Conservation (phyloP, 768 basidiomycete species). For the Boletus pseudopeckii region DNA sequence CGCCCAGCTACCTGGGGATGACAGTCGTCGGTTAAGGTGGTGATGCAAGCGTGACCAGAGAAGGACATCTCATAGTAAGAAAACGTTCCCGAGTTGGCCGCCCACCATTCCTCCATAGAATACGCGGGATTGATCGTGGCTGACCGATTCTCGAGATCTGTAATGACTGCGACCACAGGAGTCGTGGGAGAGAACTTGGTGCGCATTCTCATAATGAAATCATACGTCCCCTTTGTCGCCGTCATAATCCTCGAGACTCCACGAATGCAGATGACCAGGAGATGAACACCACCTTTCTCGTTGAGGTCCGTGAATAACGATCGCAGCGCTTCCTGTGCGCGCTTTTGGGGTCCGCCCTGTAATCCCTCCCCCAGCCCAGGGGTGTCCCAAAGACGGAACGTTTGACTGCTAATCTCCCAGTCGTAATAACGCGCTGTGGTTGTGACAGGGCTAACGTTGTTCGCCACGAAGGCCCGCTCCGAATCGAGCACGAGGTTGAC, state of each 20-base stretch:
- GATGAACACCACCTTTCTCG: constrained; percentile 22
- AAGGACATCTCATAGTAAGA: constrained; percentile 30
- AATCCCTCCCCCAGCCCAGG: constrained; percentile 27
- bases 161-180: constrained; percentile 30
- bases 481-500: constrained; percentile 26
- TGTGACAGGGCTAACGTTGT: constrained; percentile 19
- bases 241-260: constrained; percentile 16
- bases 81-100: constrained; percentile 27
- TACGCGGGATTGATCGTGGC: not conserved
- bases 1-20: constrained; percentile 22
- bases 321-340: constrained; percentile 20
- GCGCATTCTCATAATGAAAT: constrained; percentile 16
- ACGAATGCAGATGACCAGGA: constrained; percentile 27
- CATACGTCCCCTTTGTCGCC: constrained; percentile 18
- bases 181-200: constrained; percentile 11
- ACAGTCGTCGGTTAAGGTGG: constrained; percentile 25
- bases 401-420: constrained; percentile 5
- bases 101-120: constrained; percentile 41
- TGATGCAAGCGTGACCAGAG: constrained; percentile 38
- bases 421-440: constrained; percentile 10
- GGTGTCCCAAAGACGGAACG: constrained; percentile 30
- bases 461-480: constrained; percentile 17
- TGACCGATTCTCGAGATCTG: constrained; percentile 29
- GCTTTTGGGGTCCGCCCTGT: constrained; percentile 16
- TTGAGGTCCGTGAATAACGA: constrained; percentile 20